These are phyloP conservation scores for Carpinus fangiana DNA, from an alignment of 306 rosid genomes.

Conservation along the genomic window DNA sequence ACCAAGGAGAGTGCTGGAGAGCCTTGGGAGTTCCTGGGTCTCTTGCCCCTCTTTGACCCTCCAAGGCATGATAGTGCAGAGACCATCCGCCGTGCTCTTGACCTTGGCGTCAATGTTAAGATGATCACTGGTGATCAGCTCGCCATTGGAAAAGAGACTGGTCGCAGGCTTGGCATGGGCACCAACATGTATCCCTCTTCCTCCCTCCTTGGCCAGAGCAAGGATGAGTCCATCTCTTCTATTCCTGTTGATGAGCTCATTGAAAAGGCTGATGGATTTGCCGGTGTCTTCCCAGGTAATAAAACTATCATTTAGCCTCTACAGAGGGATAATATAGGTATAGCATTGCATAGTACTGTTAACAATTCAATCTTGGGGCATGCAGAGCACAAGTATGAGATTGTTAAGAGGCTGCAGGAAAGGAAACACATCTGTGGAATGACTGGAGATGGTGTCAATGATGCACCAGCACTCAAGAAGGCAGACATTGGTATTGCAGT, in stretches of 20 bases:
- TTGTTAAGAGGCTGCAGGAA: conserved; percentile 80
- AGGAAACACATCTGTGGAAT: conserved; percentile 77
- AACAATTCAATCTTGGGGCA: neutral
- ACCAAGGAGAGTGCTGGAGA: conserved; percentile 75
- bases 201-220: conserved; percentile 71
- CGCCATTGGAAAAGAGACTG: conserved; percentile 94
- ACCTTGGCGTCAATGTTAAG: conserved; percentile 90
- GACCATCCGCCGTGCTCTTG: conserved; percentile 91
- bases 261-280: conserved; percentile 96
- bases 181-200: conserved; percentile 97
- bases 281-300: conserved; percentile 95
- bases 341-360: neutral
- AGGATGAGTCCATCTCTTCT: conserved; percentile 59
- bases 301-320: conserved; percentile 1
- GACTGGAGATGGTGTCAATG: conserved; percentile 97
- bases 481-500: conserved; percentile 98
- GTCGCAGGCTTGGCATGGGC: conserved; percentile 97
- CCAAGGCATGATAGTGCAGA: conserved; percentile 98
- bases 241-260: conserved; percentile 85
- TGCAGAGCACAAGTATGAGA: conserved; percentile 92
- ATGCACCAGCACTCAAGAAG: conserved; percentile 87
- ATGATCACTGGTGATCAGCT: conserved; percentile 99
- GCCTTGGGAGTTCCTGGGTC: conserved; percentile 81
- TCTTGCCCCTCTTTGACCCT: conserved; percentile 91
- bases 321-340: neutral